Conservation (phyloP, 2,329 filamentous ascomycete genomes). For the Cercospora zeae-maydis region DNA sequence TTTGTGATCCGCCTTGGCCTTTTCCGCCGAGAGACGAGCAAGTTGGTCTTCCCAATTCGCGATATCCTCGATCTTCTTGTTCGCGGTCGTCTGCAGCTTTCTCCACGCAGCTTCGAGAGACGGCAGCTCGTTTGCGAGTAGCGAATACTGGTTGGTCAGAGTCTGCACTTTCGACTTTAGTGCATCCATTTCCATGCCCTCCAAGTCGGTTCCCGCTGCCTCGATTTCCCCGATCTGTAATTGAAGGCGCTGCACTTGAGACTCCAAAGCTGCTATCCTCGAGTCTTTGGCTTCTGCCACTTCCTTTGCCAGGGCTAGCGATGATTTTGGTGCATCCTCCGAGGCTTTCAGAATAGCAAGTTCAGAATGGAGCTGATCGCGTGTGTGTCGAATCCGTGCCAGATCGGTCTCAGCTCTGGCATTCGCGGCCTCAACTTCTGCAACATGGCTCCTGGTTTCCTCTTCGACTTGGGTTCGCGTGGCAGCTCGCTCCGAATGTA, state of each 20-base stretch:
- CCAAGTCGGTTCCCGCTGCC: constrained; percentile 43
- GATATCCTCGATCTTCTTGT: constrained; percentile 81
- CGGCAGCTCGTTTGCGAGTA: constrained; percentile 82
- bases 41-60: constrained; percentile 73
- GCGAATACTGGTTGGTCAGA: constrained; percentile 73
- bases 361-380: constrained; percentile 84
- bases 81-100: constrained; percentile 77
- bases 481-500: constrained; percentile 77
- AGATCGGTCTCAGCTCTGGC: constrained; percentile 79
- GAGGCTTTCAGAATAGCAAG: constrained; percentile 72
- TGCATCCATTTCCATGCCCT: constrained; percentile 64
- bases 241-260: constrained; percentile 70
- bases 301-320: constrained; percentile 72
- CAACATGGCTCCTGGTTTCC: constrained; percentile 68
- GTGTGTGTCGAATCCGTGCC: constrained; percentile 73
- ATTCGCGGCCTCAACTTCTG: constrained; percentile 78
- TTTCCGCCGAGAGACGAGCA: constrained; percentile 72
- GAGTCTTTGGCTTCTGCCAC: constrained; percentile 74
- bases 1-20: constrained; percentile 95
- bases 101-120: constrained; percentile 90
- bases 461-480: constrained; percentile 78
- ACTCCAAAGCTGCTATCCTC: constrained; percentile 76
- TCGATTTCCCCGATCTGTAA: constrained; percentile 51
- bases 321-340: constrained; percentile 70
- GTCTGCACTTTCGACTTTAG: constrained; percentile 69